Base-by-base conservation (phyloP, 306 rosid genomes). In the Malus fusca region DNA sequence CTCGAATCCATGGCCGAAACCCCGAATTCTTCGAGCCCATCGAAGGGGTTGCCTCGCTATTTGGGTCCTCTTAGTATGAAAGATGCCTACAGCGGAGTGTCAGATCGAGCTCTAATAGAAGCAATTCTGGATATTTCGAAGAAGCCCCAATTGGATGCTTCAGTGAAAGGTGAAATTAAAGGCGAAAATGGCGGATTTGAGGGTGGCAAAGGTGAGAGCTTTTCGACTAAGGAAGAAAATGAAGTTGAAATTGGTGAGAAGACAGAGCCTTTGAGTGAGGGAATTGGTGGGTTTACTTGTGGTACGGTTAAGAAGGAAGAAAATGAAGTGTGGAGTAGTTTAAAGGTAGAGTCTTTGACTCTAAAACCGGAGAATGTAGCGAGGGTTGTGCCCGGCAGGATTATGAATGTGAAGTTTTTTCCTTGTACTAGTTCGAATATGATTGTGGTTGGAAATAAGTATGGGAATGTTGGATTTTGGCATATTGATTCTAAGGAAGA, bases 381-480 rank as follows among this genome's bases (percentile, higher is more conserved):
- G 9, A 80, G 95, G 23, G 60, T 92, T 70, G 86, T 89, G 77
- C 86, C 93, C 2, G 88, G 88, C 31, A 88, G 90, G 84, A 89
- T 95, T 73, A 80, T 71, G 78, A 48, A 48, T 40, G 48, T 87
- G 74, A 70, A 48, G 40, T 85, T 95, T 83, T 85, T 90, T 21
- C 98, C 97, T 48, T 86, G 90, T 66, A 64, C 56, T 46, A 81
- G 62, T 75, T 74, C 72, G n/a, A 92, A 80, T 52, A 84, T 92
- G 86, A 42, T 90, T 52, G 91, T 80, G 59, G 93, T 75, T 2
- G 98, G 93, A 65, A 89, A 83, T 78, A 88, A 83, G 86, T 75
- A 44, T 72, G 98, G 98, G 67, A 81, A 95, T 80, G 10, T 92
- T 82, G 97, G 92, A 51, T 92, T 95, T 71, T 92, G 97, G 97